Evolutionary conservation across 495 filamentous ascomycete genomes (phyloP), one percentile per base, ranked within the genome.

Genomic region (Letharia columbiana): DNA sequence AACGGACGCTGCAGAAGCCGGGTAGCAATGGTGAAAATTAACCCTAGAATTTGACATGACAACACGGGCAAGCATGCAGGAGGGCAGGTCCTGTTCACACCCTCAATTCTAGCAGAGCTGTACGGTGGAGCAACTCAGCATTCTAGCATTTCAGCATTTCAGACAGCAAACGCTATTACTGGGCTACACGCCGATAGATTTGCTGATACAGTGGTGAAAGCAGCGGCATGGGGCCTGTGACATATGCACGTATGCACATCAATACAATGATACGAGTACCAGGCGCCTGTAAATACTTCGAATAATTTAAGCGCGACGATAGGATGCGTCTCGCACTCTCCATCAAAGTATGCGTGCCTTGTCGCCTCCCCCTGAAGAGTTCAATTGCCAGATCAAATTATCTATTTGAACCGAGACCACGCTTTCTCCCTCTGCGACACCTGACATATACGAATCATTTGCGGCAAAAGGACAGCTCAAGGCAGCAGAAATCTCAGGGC

Each of bases 401-500:
- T 50, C 35, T 41, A 6, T 56, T 47, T 4, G 11, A 20, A 40
- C 42, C 49, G 23, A 66, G 17, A 50, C 10, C 31, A 35, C 18
- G 7, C 13, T 31, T 41, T 12, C n/a, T 33, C 39, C 57, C 54
- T 52, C 31, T 60, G n/a, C 56, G 64, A 28, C 64, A 66, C 10
- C 17, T 66, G 44, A 52, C 57, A 23, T 50, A 60, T 52, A 49
- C 57, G 44, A 59, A 28, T 3, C 64, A 60, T 61, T 45, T 61
- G 23, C 64, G 33, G n/a, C 64, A 66, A 37, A 50, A 66, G 60
- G 64, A 66, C 40, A 60, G 54, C 31, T 13, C 56, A 31, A 61
- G 20, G n/a, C 18, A 20, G 18, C 12, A 52, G 12, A 52, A 47
- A 44, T 35, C 52, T 31, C 49, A 52, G 42, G 61, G 44, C 31